These are phyloP conservation scores for Cadophora gregata DNA, from an alignment of 2,329 filamentous ascomycete genomes.

Conservation along the genomic window DNA sequence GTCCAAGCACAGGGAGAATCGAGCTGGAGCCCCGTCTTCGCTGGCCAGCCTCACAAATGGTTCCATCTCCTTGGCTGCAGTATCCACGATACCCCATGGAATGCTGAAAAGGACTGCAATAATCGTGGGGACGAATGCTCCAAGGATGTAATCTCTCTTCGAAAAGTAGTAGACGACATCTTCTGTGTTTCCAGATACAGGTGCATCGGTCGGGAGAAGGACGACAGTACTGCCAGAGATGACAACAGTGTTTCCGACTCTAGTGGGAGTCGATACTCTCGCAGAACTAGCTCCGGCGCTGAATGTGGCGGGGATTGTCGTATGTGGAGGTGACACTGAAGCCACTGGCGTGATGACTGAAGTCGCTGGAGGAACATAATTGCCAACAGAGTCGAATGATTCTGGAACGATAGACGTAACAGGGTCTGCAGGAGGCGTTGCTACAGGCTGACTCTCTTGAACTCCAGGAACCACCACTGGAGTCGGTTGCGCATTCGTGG, in stretches of 20 bases:
- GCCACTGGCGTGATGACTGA: not conserved
- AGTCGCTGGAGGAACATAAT: slow-evolving; percentile 7
- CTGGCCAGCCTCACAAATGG: slow-evolving; percentile 13
- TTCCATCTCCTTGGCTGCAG: slow-evolving; percentile 19
- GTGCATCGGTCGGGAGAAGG: slow-evolving; percentile 8
- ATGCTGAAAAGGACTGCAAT: slow-evolving; percentile 22
- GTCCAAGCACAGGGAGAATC: slow-evolving; percentile 1
- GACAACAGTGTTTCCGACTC: slow-evolving; percentile 1
- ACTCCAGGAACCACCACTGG: not conserved
- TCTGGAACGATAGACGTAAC: not conserved
- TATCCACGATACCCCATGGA: slow-evolving; percentile 20
- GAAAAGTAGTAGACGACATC: slow-evolving; percentile 18
- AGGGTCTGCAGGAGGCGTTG: not conserved
- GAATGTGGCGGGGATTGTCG: not conserved
- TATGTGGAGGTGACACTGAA: not conserved
- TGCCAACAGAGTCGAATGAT: not conserved
- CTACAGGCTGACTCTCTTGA: not conserved
- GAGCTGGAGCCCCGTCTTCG: slow-evolving; percentile 11
- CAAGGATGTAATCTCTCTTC: slow-evolving; percentile 19
- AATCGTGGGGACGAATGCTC: slow-evolving; percentile 19
- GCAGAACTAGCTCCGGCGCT: not conserved
- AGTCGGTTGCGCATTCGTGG: not conserved
- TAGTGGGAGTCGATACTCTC: not conserved
- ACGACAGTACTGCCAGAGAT: slow-evolving; percentile 11
- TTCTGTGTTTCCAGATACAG: not conserved